phyloP scores from a whole-genome alignment of 495 filamentous ascomycete genomes.

The Aspergillus kassunensis region DNA sequence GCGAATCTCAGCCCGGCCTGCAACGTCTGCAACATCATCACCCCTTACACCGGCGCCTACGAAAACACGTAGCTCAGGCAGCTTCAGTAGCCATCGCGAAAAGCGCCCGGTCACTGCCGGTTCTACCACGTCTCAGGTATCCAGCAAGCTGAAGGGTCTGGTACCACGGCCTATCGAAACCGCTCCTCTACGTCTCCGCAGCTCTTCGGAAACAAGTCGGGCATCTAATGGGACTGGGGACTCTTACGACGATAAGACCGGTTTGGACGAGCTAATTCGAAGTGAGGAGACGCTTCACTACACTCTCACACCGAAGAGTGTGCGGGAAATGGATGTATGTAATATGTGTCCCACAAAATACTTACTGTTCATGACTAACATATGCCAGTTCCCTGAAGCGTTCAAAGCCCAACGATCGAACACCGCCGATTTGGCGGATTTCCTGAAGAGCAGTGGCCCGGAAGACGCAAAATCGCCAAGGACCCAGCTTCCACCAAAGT shows the following conservation, averaged over 20 bases:
- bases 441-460: conserved; percentile 33
- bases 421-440: conserved; percentile 36
- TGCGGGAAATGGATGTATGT: conserved; percentile 79
- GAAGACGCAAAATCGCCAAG: conserved; percentile 26
- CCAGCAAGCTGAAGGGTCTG: conserved; percentile 50
- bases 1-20: conserved; percentile 34
- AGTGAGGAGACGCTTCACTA: conserved; percentile 91
- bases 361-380: conserved; percentile 1
- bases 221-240: conserved; percentile 34
- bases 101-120: conserved; percentile 52
- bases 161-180: conserved; percentile 23
- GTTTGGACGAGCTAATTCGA: conserved; percentile 84
- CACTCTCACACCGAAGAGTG: conserved; percentile 83
- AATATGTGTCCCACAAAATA: neutral
- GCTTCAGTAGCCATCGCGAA: conserved; percentile 46
- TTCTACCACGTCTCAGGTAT: conserved; percentile 50
- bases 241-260: conserved; percentile 47
- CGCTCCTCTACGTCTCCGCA: conserved; percentile 37
- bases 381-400: conserved; percentile 38
- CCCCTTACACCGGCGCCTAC: conserved; percentile 22
- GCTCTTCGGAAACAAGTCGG: conserved; percentile 47
- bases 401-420: conserved; percentile 31
- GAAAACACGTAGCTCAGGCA: conserved; percentile 34
- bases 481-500: conserved; percentile 15
- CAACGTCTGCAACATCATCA: conserved; percentile 31